Conservation (phyloP, 257 asterid genomes). For the Ilex asprella region DNA sequence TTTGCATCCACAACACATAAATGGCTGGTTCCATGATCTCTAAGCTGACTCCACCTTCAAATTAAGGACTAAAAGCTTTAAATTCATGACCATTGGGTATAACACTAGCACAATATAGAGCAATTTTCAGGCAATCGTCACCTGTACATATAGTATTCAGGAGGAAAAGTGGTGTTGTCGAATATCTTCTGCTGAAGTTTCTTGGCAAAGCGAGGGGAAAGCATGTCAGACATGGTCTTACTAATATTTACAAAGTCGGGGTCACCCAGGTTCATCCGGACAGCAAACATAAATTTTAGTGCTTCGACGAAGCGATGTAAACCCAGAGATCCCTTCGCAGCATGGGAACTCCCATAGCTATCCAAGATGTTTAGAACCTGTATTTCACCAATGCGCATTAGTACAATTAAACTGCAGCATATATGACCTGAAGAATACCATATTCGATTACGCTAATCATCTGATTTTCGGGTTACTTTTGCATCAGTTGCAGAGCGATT, state of each 20-base stretch:
- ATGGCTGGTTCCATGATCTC: constrained; percentile 84
- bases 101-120: too few relatives aligned
- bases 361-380: constrained; percentile 72
- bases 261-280: constrained; percentile 80
- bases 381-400: constrained; percentile 6
- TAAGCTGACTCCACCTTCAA: constrained; percentile 69
- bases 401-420: neutral
- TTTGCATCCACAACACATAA: constrained; percentile 80
- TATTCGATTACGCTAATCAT: too few relatives aligned
- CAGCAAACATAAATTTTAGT: constrained; percentile 72
- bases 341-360: constrained; percentile 37
- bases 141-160: constrained; percentile 76
- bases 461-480: too few relatives aligned
- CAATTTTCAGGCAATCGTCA: constrained; percentile 1
- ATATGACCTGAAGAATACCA: too few relatives aligned
- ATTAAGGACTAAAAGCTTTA: neutral
- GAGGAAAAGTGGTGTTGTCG: constrained; percentile 90
- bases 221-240: constrained; percentile 55
- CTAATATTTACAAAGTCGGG: constrained; percentile 54
- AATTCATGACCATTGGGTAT: neutral
- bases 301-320: constrained; percentile 83
- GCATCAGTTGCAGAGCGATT: too few relatives aligned
- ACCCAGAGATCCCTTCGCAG: constrained; percentile 59
- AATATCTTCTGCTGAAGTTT: constrained; percentile 41
- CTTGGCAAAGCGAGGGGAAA: constrained; percentile 65